These are phyloP conservation scores for Lecanosticta acicola DNA, from an alignment of 2,329 filamentous ascomycete genomes.

Conservation along the genomic window DNA sequence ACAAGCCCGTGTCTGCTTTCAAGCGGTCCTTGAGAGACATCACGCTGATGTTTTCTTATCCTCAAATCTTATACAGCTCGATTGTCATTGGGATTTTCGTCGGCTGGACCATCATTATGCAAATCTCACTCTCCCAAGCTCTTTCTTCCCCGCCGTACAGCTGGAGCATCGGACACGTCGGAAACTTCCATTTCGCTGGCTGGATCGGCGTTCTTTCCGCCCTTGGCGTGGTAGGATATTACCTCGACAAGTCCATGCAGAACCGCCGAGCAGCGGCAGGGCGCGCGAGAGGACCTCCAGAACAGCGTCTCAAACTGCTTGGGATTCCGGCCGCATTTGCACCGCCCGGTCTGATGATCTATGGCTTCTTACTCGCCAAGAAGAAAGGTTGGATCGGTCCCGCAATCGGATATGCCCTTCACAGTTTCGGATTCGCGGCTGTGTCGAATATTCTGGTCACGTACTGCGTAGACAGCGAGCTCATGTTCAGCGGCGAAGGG, in stretches of 20 bases:
- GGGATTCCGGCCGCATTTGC: constrained; percentile 25
- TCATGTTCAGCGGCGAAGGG: constrained; percentile 25
- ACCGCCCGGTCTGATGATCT: constrained; percentile 31
- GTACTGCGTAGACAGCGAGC: constrained; percentile 29
- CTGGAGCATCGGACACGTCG: constrained; percentile 19
- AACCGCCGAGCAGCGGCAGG: constrained; percentile 20
- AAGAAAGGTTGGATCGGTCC: constrained; percentile 19
- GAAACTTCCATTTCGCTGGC: constrained; percentile 23
- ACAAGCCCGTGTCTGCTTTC: constrained; percentile 12
- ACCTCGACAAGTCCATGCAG: constrained; percentile 23
- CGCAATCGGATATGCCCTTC: constrained; percentile 28
- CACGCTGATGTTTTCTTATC: constrained; percentile 21
- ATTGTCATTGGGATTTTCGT: constrained; percentile 24
- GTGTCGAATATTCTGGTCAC: constrained; percentile 28
- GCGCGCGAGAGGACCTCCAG: not conserved
- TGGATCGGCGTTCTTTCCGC: constrained; percentile 22
- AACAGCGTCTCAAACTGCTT: constrained; percentile 7
- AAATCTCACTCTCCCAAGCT: constrained; percentile 21
- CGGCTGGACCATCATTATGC: constrained; percentile 27
- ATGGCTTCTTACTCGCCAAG: constrained; percentile 25
- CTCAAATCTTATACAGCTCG: constrained; percentile 22
- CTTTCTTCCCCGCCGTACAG: constrained; percentile 19
- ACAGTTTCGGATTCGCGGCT: constrained; percentile 30
- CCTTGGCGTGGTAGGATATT: constrained; percentile 24
- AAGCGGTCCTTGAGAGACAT: constrained; percentile 20